Conservation (phyloP, 306 rosid genomes). For the Ochetophila trinervis region DNA sequence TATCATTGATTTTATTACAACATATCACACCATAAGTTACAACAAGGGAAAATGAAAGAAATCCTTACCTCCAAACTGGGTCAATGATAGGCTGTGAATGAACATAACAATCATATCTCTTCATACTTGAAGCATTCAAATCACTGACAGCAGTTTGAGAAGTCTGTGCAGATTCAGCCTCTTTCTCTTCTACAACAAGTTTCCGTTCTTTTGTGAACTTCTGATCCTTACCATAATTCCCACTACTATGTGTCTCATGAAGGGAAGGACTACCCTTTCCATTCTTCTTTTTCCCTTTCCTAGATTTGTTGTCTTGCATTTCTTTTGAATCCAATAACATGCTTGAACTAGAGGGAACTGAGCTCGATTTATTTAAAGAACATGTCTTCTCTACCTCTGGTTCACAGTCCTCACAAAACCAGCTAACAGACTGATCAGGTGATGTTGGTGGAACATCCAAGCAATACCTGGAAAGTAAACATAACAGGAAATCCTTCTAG, state of each 20-base stretch:
- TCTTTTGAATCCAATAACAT: conserved; percentile 10
- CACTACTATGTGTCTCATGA: conserved; percentile 21
- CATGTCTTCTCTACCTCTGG: conserved; percentile 22
- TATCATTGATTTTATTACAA: no score
- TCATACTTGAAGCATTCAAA: conserved; percentile 6
- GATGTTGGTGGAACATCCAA: conserved; percentile 34
- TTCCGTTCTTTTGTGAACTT: conserved; percentile 12
- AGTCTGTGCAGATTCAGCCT: conserved; percentile 15
- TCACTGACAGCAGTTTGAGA: conserved; percentile 22
- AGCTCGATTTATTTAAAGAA: conserved; percentile 12
- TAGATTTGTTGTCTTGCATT: conserved; percentile 8
- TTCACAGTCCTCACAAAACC: conserved; percentile 81
- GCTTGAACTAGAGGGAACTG: conserved; percentile 10
- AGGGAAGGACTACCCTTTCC: conserved; percentile 12
- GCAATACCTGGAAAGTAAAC: conserved; percentile 53
- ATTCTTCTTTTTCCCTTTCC: conserved; percentile 20
- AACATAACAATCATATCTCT: conserved; percentile 7
- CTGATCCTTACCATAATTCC: conserved; percentile 15
- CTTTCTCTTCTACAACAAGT: conserved; percentile 21
- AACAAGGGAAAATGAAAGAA: conserved; percentile 13
- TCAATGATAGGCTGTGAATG: conserved; percentile 55
- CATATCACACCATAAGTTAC: conserved; percentile 7
- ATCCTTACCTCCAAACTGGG: conserved; percentile 67
- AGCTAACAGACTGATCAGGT: conserved; percentile 35
- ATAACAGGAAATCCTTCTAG: not conserved